Conservation (phyloP, 164 flowering plant genomes). For the Echeveria elegans region DNA sequence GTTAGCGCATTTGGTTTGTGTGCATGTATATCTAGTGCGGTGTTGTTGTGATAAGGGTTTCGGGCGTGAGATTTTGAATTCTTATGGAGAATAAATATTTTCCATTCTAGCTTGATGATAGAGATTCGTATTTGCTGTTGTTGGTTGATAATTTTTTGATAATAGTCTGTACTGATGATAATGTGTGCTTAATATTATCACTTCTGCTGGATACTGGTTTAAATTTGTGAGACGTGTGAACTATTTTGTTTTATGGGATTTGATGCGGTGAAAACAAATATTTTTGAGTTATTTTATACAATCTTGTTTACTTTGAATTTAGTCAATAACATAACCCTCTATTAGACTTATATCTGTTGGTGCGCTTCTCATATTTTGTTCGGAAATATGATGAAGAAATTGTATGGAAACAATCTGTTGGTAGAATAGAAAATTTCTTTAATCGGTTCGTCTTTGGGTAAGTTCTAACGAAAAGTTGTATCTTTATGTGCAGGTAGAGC, state of each 20-base stretch:
- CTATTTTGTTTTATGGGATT: background rate
- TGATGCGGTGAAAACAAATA: background rate
- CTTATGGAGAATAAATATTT: background rate
- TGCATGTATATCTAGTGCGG: background rate
- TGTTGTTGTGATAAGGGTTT: background rate
- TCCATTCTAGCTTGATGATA: background rate
- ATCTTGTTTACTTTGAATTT: background rate
- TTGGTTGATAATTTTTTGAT: too few species aligned
- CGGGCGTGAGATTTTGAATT: background rate
- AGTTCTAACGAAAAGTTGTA: background rate
- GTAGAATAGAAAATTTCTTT: background rate
- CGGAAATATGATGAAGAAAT: background rate
- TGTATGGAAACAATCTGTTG: background rate
- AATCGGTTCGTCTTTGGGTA: background rate
- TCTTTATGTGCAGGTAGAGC: constrained; percentile 12
- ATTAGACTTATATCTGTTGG: background rate
- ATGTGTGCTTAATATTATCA: background rate
- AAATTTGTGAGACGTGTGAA: background rate
- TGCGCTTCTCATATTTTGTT: background rate
- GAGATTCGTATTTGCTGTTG: too few species aligned
- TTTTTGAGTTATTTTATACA: background rate
- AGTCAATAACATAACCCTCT: background rate
- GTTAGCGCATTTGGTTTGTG: background rate
- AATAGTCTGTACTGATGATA: too few species aligned
- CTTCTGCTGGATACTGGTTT: background rate